Conservation (phyloP, 768 basidiomycete species). For the Xanthoconium purpureum region DNA sequence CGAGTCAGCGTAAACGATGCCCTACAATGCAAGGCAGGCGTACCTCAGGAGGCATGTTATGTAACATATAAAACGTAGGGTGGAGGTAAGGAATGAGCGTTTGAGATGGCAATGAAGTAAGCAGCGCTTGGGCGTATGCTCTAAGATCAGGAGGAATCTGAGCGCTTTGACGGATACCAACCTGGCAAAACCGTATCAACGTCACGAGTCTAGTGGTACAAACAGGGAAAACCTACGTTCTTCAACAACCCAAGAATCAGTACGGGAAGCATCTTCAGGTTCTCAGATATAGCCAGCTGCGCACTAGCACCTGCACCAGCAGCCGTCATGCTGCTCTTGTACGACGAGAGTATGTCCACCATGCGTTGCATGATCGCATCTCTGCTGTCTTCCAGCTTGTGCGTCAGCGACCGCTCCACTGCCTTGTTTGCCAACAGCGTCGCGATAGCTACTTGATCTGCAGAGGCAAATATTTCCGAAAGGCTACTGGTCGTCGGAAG, state of each 20-base stretch:
- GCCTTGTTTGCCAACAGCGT: slow-evolving; percentile 90
- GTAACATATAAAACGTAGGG: slow-evolving; percentile 92
- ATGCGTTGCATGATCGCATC: slow-evolving; percentile 82
- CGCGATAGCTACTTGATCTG: slow-evolving; percentile 82
- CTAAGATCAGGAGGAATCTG: slow-evolving; percentile 97
- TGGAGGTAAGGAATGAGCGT: slow-evolving; percentile 90
- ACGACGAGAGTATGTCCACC: slow-evolving; percentile 79
- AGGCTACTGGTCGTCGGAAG: slow-evolving; percentile 85
- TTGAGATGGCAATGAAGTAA: slow-evolving; percentile 90
- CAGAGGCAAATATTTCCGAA: slow-evolving; percentile 86
- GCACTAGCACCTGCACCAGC: slow-evolving; percentile 92
- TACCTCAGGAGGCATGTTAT: slow-evolving; percentile 94
- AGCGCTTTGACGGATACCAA: slow-evolving; percentile 92
- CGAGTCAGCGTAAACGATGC: slow-evolving; percentile 1
- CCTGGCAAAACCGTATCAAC: slow-evolving; percentile 41
- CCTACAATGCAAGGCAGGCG: slow-evolving; percentile 10
- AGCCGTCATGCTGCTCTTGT: slow-evolving; percentile 96
- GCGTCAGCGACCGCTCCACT: slow-evolving; percentile 80
- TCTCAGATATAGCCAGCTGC: slow-evolving; percentile 88
- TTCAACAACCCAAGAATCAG: slow-evolving; percentile 88
- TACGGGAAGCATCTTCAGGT: slow-evolving; percentile 92
- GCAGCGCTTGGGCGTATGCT: slow-evolving; percentile 89
- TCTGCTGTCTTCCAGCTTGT: slow-evolving; percentile 86
- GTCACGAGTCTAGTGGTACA: background rate
- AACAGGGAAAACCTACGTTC: slow-evolving; percentile 58